These are phyloP conservation scores for Cicer judaicum DNA, from an alignment of 306 rosid genomes.

Conservation along the genomic window DNA sequence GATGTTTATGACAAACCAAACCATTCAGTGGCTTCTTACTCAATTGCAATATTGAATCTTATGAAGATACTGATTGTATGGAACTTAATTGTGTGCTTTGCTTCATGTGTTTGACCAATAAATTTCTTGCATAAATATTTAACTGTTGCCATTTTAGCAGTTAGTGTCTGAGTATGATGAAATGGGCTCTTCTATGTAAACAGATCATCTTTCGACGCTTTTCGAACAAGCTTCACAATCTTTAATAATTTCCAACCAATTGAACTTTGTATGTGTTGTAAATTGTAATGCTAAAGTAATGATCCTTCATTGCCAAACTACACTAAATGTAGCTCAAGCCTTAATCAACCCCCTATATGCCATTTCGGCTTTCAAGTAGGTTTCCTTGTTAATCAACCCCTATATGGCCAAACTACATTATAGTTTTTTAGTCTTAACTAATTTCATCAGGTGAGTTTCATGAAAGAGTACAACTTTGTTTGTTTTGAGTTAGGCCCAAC, in stretches of 20 bases:
- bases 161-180: background rate
- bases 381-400: too few species aligned
- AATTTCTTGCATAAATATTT: background rate
- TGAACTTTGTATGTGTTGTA: background rate
- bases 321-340: too few species aligned
- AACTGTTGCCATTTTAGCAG: background rate
- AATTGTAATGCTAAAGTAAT: background rate
- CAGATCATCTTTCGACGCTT: background rate
- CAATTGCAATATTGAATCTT: background rate
- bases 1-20: constrained; percentile 3
- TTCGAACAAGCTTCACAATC: background rate
- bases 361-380: too few species aligned
- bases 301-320: too few species aligned
- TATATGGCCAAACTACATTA: too few species aligned
- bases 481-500: too few species aligned
- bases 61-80: background rate
- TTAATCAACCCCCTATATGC: too few species aligned
- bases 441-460: too few species aligned
- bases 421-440: too few species aligned
- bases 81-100: background rate
- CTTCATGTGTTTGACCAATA: background rate
- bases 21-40: background rate
- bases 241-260: background rate
- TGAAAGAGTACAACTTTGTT: too few species aligned
- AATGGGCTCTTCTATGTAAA: background rate